phyloP scores from a whole-genome alignment of 768 basidiomycete genomes.

The Auriscalpium vulgare region DNA sequence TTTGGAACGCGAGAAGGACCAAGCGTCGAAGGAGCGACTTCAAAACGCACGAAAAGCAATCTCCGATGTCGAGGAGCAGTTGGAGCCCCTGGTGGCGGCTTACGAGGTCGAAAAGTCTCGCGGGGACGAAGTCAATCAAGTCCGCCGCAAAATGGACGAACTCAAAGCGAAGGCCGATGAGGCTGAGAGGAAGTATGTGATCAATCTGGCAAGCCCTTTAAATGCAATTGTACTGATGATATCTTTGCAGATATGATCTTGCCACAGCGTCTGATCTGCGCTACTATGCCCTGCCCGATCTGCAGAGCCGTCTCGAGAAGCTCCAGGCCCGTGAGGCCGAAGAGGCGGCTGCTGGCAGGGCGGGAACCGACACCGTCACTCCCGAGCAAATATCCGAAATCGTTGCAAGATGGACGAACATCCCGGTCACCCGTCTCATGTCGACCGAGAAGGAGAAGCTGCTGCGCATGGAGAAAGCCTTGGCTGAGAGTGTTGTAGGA shows the following conservation, averaged over 20 bases:
- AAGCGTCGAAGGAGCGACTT: constrained; percentile 80
- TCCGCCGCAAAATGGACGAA: constrained; percentile 81
- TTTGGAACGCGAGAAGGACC: constrained; percentile 85
- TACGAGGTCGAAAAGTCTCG: constrained; percentile 83
- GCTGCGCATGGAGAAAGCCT: constrained; percentile 76
- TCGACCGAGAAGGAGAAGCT: constrained; percentile 90
- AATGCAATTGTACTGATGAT: constrained; percentile 9
- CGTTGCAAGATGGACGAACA: constrained; percentile 87
- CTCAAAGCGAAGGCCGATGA: constrained; percentile 88
- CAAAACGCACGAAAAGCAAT: constrained; percentile 66
- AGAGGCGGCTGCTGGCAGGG: constrained; percentile 53
- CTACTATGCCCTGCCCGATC: constrained; percentile 88
- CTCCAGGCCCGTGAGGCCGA: constrained; percentile 67
- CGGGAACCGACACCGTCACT: constrained; percentile 63
- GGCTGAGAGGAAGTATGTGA: constrained; percentile 68
- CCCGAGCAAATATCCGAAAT: constrained; percentile 92
- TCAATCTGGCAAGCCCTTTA: background rate
- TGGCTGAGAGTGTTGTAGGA: constrained; percentile 74
- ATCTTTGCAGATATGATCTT: constrained; percentile 36
- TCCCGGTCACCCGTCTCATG: constrained; percentile 81
- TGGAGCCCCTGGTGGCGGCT: constrained; percentile 73
- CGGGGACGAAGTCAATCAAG: constrained; percentile 70
- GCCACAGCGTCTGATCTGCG: constrained; percentile 79
- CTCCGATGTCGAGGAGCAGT: constrained; percentile 77
- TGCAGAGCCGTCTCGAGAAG: constrained; percentile 61